A percentile compares a stretch with the other conserved stretches of the same genome.
These are phyloP conservation scores for Podospora conica DNA, from an alignment of 495 filamentous ascomycete genomes.

Conservation along the genomic window DNA sequence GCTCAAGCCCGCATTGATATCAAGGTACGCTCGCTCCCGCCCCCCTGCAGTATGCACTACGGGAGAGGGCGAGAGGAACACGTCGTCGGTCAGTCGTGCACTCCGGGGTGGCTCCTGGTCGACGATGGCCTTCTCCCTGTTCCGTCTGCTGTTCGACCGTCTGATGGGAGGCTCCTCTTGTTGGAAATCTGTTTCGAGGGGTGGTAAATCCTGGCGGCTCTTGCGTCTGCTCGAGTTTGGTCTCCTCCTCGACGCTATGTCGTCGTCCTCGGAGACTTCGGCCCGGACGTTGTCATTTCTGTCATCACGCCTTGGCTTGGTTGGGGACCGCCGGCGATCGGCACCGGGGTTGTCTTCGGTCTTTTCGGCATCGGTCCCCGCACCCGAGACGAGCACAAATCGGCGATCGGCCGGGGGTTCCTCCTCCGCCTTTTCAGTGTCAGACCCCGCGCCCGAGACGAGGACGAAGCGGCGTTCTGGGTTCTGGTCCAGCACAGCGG, in stretches of 20 bases:
- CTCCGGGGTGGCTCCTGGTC: slow-evolving; percentile 17
- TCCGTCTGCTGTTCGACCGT: slow-evolving; percentile 19
- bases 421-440: slow-evolving; percentile 11
- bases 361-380: slow-evolving; percentile 22
- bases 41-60: slow-evolving; percentile 32
- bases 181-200: slow-evolving; percentile 25
- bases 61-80: slow-evolving; percentile 26
- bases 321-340: slow-evolving; percentile 1
- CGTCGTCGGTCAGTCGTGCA: slow-evolving; percentile 21
- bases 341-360: not conserved
- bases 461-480: slow-evolving; percentile 44
- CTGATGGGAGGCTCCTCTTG: slow-evolving; percentile 11
- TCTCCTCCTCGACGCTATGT: slow-evolving; percentile 12
- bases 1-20: slow-evolving; percentile 14
- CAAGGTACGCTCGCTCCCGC: slow-evolving; percentile 37
- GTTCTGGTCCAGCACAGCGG: slow-evolving; percentile 35
- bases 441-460: slow-evolving; percentile 27
- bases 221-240: slow-evolving; percentile 27
- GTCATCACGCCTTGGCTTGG: slow-evolving; percentile 32
- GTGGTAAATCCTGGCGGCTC: slow-evolving; percentile 35
- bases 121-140: slow-evolving; percentile 18
- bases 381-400: slow-evolving; percentile 35
- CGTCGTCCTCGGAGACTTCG: slow-evolving; percentile 6
- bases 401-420: slow-evolving; percentile 32
- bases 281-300: slow-evolving; percentile 34